These are phyloP conservation scores for Hirsutella thompsonii DNA, from an alignment of 2,329 filamentous ascomycete genomes.

Conservation along the genomic window DNA sequence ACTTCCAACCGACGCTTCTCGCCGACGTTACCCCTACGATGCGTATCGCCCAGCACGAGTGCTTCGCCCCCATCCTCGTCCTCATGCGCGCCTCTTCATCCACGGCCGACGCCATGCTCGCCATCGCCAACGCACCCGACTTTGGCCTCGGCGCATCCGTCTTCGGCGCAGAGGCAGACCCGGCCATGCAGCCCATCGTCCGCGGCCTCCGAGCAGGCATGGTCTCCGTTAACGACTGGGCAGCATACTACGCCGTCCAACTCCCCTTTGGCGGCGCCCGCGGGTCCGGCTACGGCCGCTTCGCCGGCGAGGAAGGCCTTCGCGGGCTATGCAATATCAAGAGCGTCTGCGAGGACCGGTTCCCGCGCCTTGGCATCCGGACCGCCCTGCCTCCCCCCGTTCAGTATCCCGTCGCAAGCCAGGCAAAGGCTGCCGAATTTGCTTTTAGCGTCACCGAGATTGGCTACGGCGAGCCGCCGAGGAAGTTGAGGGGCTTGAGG, in stretches of 20 bases:
- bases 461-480: slow-evolving; percentile 35
- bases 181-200: slow-evolving; percentile 51
- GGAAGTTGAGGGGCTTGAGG: slow-evolving; percentile 26
- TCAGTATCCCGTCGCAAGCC: slow-evolving; percentile 65
- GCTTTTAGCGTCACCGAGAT: slow-evolving; percentile 46
- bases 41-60: slow-evolving; percentile 79
- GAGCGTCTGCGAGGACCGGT: slow-evolving; percentile 67
- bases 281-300: slow-evolving; percentile 84
- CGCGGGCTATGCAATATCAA: slow-evolving; percentile 79
- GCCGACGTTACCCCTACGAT: slow-evolving; percentile 80
- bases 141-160: slow-evolving; percentile 86
- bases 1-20: slow-evolving; percentile 83
- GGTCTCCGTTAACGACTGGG: slow-evolving; percentile 94
- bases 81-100: slow-evolving; percentile 62
- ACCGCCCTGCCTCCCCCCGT: slow-evolving; percentile 73
- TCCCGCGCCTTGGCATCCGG: slow-evolving; percentile 44
- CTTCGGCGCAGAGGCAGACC: slow-evolving; percentile 56
- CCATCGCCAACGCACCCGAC: slow-evolving; percentile 68
- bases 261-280: slow-evolving; percentile 87
- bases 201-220: slow-evolving; percentile 66
- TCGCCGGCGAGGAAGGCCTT: slow-evolving; percentile 82
- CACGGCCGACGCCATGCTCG: slow-evolving; percentile 48
- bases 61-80: slow-evolving; percentile 84
- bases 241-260: slow-evolving; percentile 83
- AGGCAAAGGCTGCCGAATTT: slow-evolving; percentile 52